Conservation (phyloP, 768 basidiomycete species). For the Mycena floridula region DNA sequence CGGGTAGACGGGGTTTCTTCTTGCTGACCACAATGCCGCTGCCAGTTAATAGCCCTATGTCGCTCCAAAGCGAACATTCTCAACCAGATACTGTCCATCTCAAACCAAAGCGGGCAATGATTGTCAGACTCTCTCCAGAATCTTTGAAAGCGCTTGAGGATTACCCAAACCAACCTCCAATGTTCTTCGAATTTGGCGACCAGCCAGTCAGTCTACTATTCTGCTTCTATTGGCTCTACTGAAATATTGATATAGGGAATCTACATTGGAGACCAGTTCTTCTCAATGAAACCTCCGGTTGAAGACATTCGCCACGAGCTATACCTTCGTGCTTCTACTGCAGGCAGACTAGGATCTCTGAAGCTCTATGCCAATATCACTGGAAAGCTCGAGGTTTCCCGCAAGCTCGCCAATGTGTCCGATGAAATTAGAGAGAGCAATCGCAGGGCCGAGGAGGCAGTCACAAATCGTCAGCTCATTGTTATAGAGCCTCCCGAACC, state of each 20-base stretch:
- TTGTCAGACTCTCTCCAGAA: conserved; percentile 70
- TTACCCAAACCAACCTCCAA: conserved; percentile 32
- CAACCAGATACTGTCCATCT: conserved; percentile 52
- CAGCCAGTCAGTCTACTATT: conserved; percentile 40
- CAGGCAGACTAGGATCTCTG: conserved; percentile 53
- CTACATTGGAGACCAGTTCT: conserved; percentile 59
- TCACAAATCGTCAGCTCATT: conserved; percentile 40
- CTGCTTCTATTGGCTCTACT: not conserved
- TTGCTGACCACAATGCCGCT: conserved; percentile 51
- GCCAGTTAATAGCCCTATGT: conserved; percentile 44
- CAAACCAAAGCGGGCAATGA: conserved; percentile 66
- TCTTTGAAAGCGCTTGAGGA: conserved; percentile 63
- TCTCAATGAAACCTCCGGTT: conserved; percentile 45
- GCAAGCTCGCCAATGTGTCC: conserved; percentile 40
- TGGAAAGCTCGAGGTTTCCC: conserved; percentile 57
- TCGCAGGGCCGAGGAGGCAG: conserved; percentile 34
- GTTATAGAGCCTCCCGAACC: too few species aligned
- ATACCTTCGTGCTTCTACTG: conserved; percentile 58
- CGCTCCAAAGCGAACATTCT: conserved; percentile 51
- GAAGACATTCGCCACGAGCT: conserved; percentile 65
- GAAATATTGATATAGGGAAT: conserved; percentile 42
- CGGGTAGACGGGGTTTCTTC: not conserved
- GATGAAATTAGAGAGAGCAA: conserved; percentile 42
- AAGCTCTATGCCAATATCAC: conserved; percentile 70
- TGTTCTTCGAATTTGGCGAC: conserved; percentile 61